Base-by-base conservation (phyloP, 2,329 filamentous ascomycete genomes). In the Erysiphe neolycopersici region DNA sequence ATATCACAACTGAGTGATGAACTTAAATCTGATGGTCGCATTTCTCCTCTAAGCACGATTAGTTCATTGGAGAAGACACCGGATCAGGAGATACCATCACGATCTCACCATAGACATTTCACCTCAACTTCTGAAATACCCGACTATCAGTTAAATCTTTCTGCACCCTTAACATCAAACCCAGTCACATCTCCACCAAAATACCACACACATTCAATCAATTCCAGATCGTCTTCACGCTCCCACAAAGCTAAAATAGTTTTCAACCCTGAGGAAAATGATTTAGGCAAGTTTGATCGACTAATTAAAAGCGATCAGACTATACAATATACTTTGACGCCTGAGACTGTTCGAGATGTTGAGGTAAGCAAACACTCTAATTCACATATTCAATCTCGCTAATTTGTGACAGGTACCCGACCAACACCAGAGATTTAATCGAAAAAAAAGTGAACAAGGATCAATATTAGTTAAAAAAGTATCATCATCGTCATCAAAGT, bases 291-390 rank as follows among this genome's bases (percentile, higher is more conserved):
- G 46, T 77, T 89, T 53, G 81, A 89, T 54, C 69, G 84, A 51
- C 64, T 87, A 42, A 85, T 89, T 48, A 73, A 80, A 45, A 84
- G 80, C 57, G 77, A 83, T 51, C 73, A 84, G 55, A 87, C 81
- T 1, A 75, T 87, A 38, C 80, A 81, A 52, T 87, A 79, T 56
- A 87, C 81, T 1, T 64, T 87, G 26, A 89, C 81, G 0, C 80
- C 81, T 0, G 74, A 79, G 54, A 80, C 68, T 51, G 81, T 87
- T 69, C 75, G 79, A 47, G 70, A 80, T 49, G 74, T 80, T 52
- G 74, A 81, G 58, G 77, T 80, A 62, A 61, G 70, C 64, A 39
- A 32, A 41, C 45, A 26, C 8, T 26, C 8, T 14, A 26, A 13
- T 18, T 35, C 10, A 33, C 16, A 11, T 33, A 17, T 5, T 17